Conservation (phyloP, 345 rosid genomes). For the Eucalyptus erythrocorys region DNA sequence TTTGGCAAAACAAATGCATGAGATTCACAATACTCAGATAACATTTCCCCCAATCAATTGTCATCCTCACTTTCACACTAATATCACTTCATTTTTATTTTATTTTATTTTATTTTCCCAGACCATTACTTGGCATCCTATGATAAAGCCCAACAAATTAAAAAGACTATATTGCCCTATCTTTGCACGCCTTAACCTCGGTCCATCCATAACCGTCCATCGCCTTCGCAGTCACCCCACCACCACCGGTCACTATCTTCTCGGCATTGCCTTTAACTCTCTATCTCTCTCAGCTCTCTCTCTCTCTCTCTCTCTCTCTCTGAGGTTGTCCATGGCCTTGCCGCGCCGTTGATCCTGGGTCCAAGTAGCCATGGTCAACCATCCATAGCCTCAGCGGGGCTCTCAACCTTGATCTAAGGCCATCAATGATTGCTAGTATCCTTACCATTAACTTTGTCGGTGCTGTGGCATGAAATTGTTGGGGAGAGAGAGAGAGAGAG, state of each 20-base stretch:
- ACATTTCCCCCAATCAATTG: background rate
- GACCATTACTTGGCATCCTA: background rate
- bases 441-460: background rate
- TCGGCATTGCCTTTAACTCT: background rate
- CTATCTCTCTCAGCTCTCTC: background rate
- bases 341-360: background rate
- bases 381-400: background rate
- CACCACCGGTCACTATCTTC: background rate
- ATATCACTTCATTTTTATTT: background rate
- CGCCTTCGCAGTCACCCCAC: background rate
- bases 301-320: background rate
- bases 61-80: background rate
- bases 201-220: background rate
- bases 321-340: background rate
- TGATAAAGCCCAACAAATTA: background rate
- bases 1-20: background rate
- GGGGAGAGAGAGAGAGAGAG: background rate
- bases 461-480: background rate
- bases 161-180: background rate
- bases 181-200: background rate
- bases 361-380: background rate
- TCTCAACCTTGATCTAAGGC: background rate
- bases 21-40: background rate
- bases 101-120: background rate
- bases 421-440: background rate